phyloP scores from a whole-genome alignment of 805 yeast species.

The Suhomyces tanzawaensis region DNA sequence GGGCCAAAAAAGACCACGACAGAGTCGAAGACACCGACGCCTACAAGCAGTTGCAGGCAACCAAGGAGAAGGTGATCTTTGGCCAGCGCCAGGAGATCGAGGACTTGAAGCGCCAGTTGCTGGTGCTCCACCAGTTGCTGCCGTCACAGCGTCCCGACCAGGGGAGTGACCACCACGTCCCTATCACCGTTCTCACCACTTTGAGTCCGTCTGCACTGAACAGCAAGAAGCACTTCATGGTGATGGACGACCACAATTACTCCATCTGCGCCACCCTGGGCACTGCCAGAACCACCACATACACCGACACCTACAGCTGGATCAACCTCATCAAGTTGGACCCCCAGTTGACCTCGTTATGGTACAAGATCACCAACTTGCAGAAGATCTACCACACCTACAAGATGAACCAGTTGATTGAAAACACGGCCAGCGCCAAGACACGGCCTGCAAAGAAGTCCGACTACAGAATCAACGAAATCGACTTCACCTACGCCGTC shows the following conservation, averaged over 20 bases:
- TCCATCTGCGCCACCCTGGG: constrained; percentile 6
- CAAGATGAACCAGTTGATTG: constrained; percentile 23
- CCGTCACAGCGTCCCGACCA: constrained; percentile 1
- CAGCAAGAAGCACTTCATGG: constrained; percentile 11
- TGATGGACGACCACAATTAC: constrained; percentile 18
- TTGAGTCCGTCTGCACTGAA: constrained; percentile 15
- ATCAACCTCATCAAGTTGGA: constrained; percentile 37
- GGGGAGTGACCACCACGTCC: not conserved
- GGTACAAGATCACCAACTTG: constrained; percentile 40
- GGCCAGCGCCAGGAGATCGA: constrained; percentile 31
- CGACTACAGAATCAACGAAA: constrained; percentile 19
- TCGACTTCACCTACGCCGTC: constrained; percentile 23
- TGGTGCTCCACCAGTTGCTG: constrained; percentile 15
- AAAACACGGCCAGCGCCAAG: constrained; percentile 7
- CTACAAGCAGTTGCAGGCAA: constrained; percentile 14
- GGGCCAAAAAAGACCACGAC: constrained; percentile 1
- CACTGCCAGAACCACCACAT: constrained; percentile 5
- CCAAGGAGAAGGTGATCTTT: constrained; percentile 21
- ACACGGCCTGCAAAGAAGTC: constrained; percentile 8
- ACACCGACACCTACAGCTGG: constrained; percentile 36
- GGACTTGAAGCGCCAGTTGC: constrained; percentile 27
- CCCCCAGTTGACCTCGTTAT: constrained; percentile 38
- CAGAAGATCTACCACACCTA: constrained; percentile 40
- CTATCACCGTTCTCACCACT: constrained; percentile 21
- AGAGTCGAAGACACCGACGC: constrained; percentile 15